Conservation (phyloP, 2,329 filamentous ascomycete genomes). For the Septoria petroselini region DNA sequence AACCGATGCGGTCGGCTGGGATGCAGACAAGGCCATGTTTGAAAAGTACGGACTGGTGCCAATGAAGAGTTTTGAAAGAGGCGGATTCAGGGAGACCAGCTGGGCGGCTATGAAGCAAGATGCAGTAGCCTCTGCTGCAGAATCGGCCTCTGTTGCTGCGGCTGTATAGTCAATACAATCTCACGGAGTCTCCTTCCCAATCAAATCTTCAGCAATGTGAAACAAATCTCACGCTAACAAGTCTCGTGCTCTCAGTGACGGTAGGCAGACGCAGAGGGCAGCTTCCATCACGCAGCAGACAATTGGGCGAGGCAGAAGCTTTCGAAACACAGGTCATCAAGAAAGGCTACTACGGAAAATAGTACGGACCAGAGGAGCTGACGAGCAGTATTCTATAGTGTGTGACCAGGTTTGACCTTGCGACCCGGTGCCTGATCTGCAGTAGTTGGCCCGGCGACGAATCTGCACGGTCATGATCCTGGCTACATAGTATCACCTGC, state of each 20-base stretch:
- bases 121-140: slow-evolving; percentile 4
- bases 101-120: slow-evolving; percentile 31
- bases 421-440: neutral
- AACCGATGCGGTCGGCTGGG: slow-evolving; percentile 86
- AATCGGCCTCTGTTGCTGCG: slow-evolving; percentile 2
- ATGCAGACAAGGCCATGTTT: slow-evolving; percentile 83
- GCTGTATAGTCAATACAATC: neutral
- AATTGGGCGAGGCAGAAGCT: neutral
- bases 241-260: too few species aligned
- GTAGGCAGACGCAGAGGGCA: too few species aligned
- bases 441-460: neutral
- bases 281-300: too few species aligned
- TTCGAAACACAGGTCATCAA: neutral
- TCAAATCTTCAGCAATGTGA: too few species aligned
- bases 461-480: neutral
- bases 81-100: slow-evolving; percentile 34
- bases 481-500: neutral
- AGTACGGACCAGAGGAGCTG: too few species aligned
- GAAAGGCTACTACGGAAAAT: too few species aligned
- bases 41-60: slow-evolving; percentile 75
- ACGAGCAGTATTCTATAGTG: too few species aligned
- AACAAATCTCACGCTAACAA: too few species aligned
- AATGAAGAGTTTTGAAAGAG: slow-evolving; percentile 55
- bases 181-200: neutral
- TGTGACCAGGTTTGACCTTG: neutral